Conservation (phyloP, 371 early-diverging fungal species). For the Lichtheimia corymbifera region DNA sequence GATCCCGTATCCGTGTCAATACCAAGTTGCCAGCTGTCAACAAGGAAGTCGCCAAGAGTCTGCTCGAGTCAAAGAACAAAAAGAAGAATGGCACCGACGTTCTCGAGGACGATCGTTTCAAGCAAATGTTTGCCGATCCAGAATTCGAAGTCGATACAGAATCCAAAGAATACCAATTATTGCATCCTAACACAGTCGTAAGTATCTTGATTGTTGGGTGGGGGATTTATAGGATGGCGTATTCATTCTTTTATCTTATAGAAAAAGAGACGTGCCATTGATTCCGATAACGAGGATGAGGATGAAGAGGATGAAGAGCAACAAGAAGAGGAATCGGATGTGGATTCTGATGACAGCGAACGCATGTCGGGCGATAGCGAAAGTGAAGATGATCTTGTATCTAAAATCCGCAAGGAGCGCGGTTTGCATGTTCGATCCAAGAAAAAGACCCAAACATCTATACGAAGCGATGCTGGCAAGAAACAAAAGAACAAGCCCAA, state of each 20-base stretch:
- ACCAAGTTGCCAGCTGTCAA: conserved; percentile 93
- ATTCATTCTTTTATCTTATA: conserved; percentile 1
- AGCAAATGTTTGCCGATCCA: conserved; percentile 85
- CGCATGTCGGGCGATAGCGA: conserved; percentile 42
- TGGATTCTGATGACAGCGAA: conserved; percentile 49
- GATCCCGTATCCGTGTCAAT: conserved; percentile 86
- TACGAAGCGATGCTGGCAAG: conserved; percentile 16
- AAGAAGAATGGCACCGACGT: conserved; percentile 46
- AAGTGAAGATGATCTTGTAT: conserved; percentile 48
- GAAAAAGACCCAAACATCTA: conserved; percentile 18
- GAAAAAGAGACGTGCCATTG: conserved; percentile 37
- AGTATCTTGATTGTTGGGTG: conserved; percentile 8
- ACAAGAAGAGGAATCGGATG: conserved; percentile 29
- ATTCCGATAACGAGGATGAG: conserved; percentile 48
- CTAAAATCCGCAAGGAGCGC: conserved; percentile 49
- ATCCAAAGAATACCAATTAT: conserved; percentile 82
- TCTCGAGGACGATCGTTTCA: conserved; percentile 86
- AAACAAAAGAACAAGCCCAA: conserved; percentile 26
- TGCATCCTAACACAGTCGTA: conserved; percentile 69
- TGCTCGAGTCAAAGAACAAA: conserved; percentile 55
- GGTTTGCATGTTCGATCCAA: conserved; percentile 40
- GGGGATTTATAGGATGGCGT: background rate
- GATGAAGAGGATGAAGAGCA: conserved; percentile 43
- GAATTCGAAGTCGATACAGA: conserved; percentile 92
- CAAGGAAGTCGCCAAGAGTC: conserved; percentile 75